These are phyloP conservation scores for Mucuna pruriens DNA, from an alignment of 306 rosid genomes.

Conservation along the genomic window DNA sequence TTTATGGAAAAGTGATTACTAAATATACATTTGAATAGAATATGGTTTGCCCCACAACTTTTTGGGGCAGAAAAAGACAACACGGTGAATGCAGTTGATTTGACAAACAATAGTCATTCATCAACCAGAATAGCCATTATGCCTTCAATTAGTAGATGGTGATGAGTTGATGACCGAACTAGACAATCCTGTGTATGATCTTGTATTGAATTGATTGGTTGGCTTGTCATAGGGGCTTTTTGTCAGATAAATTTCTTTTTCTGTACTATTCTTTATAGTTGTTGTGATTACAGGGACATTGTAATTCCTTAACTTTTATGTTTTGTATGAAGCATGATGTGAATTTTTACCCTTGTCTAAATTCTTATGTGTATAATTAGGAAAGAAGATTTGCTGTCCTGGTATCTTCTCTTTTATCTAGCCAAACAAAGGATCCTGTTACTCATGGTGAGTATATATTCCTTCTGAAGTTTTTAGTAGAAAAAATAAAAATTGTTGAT, in stretches of 20 bases:
- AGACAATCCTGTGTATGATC: neutral
- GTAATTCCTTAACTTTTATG: slow-evolving; percentile 3
- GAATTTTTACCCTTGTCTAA: slow-evolving; percentile 24
- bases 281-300: neutral
- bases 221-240: slow-evolving; percentile 16
- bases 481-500: neutral
- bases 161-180: slow-evolving; percentile 2
- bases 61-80: neutral
- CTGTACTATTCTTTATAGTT: slow-evolving; percentile 9
- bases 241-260: neutral
- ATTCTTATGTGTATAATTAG: slow-evolving; percentile 46
- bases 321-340: slow-evolving; percentile 15
- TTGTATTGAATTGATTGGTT: slow-evolving; percentile 10
- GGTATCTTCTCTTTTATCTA: slow-evolving; percentile 90
- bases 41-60: neutral
- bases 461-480: slow-evolving; percentile 21
- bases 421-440: slow-evolving; percentile 97
- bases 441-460: slow-evolving; percentile 72
- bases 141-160: slow-evolving; percentile 5
- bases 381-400: slow-evolving; percentile 95
- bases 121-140: neutral
- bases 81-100: neutral
- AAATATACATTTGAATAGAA: slow-evolving; percentile 7
- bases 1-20: slow-evolving; percentile 1
- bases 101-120: slow-evolving; percentile 14